Evolutionary conservation across 2,329 filamentous ascomycete genomes (phyloP), one percentile per base, ranked within the genome.

Genomic region (Colletotrichum scovillei): DNA sequence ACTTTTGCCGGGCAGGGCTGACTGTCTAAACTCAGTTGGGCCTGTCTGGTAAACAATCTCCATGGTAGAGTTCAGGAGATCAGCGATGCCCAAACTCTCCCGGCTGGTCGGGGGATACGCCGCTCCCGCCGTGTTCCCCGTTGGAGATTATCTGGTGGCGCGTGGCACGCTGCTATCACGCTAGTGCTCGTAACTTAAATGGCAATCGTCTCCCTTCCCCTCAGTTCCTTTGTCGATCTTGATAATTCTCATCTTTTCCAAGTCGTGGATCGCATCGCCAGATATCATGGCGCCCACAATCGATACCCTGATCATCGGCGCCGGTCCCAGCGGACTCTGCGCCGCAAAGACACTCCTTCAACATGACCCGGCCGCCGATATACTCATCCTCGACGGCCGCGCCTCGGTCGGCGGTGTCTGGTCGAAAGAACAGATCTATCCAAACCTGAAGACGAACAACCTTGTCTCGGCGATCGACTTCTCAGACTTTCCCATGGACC

Each of bases 261-360:
- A 12, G 5, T 4, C 5, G 26, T 4, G 60, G 16, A 63, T 32
- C 4, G 12, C 12, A 6, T 24, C 9, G 8, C 7, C 19, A 16
- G 7, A 11, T 3, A 46, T 14, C 28, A 78, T 64, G 70, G 53
- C 67, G 24, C 66, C 53, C 4, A 65, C 67, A 3, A 26, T 65
- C 59, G 72, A 72, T 4, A 74, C 76, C 57, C 75, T 80, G 58
- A 76, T 80, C 70, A 69, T 80, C 53, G 79, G 79, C 46, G 79
- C 79, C 4, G 79, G 79, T 0, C 78, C 79, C 1, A 78, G 72
- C 74, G 87, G 87, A 7, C 80, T 89, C 28, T 82, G 82, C 55
- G 81, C 84, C 7, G 84, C 87, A 11, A 88, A 87, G 77, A 87
- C 86, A 1, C 86, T 86, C 75, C 79, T 86, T 1, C 81, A 86